phyloP scores from a whole-genome alignment of 179 eudicot species.

The Nepenthes alata region DNA sequence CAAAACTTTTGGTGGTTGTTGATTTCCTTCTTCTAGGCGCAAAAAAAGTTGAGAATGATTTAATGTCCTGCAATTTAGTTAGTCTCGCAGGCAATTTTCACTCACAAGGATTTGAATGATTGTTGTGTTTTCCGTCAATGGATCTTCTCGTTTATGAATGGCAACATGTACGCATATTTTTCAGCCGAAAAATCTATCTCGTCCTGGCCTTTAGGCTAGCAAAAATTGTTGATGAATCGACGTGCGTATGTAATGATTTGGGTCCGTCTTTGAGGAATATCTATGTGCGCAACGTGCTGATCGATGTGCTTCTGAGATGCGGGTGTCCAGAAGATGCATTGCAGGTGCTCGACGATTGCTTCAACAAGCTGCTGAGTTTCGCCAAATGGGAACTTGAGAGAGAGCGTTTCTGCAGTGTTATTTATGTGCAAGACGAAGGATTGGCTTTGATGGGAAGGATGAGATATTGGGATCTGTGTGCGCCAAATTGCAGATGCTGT shows the following conservation, averaged over 20 bases:
- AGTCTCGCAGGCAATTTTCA: too few species aligned
- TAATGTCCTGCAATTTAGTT: too few species aligned
- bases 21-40: too few species aligned
- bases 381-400: slow-evolving; percentile 24
- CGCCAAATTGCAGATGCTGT: slow-evolving; percentile 44
- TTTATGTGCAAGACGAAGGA: slow-evolving; percentile 46
- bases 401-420: slow-evolving; percentile 30
- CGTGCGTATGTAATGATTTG: slow-evolving; percentile 25
- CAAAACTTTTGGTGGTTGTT: too few species aligned
- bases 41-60: too few species aligned
- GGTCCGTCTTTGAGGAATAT: slow-evolving; percentile 22
- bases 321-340: slow-evolving; percentile 40
- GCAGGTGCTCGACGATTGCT: slow-evolving; percentile 83
- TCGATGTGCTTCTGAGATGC: slow-evolving; percentile 19
- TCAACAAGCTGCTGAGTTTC: slow-evolving; percentile 18
- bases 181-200: slow-evolving; percentile 8
- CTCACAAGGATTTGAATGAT: too few species aligned
- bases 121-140: too few species aligned
- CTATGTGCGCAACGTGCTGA: slow-evolving; percentile 27
- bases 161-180: too few species aligned
- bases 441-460: slow-evolving; percentile 48
- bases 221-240: slow-evolving; percentile 24
- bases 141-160: too few species aligned
- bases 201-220: slow-evolving; percentile 23
- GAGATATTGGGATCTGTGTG: slow-evolving; percentile 31